Conservation (phyloP, 768 basidiomycete genomes). For the Cystobasidium tubakii region DNA sequence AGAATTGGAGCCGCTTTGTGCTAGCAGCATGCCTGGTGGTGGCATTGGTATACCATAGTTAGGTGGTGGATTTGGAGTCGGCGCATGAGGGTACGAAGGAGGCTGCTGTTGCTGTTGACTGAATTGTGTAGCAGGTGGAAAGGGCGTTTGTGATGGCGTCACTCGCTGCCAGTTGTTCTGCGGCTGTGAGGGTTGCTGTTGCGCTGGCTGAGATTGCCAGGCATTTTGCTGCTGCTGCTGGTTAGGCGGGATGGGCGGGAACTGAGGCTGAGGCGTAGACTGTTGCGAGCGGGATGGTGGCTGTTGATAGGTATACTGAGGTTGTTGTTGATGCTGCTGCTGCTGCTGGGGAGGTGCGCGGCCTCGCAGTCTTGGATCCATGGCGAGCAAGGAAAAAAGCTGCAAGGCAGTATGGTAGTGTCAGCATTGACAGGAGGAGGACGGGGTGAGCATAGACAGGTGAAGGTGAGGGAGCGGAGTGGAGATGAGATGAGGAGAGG, state of each 20-base stretch:
- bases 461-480: not conserved
- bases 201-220: not conserved
- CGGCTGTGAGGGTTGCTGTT: not conserved
- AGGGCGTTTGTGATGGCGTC: not conserved
- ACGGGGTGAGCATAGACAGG: not conserved
- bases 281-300: constrained; percentile 8
- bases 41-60: not conserved
- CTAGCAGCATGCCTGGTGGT: not conserved
- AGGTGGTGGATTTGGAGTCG: not conserved
- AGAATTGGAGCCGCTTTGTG: not conserved
- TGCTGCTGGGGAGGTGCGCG: constrained; percentile 12
- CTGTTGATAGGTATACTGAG: constrained; percentile 16
- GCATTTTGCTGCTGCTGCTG: constrained; percentile 18
- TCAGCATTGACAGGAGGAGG: not conserved
- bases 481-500: not conserved
- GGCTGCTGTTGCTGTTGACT: not conserved
- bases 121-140: not conserved
- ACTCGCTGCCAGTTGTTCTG: constrained; percentile 11
- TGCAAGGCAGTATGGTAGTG: not conserved
- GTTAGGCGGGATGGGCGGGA: not conserved
- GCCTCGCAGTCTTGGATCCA: constrained; percentile 32
- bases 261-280: not conserved
- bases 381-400: not conserved
- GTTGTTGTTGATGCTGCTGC: constrained; percentile 17
- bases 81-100: not conserved